Evolutionary conservation across 2,329 filamentous ascomycete species (phyloP).

Genomic region (Bertia moriformis): DNA sequence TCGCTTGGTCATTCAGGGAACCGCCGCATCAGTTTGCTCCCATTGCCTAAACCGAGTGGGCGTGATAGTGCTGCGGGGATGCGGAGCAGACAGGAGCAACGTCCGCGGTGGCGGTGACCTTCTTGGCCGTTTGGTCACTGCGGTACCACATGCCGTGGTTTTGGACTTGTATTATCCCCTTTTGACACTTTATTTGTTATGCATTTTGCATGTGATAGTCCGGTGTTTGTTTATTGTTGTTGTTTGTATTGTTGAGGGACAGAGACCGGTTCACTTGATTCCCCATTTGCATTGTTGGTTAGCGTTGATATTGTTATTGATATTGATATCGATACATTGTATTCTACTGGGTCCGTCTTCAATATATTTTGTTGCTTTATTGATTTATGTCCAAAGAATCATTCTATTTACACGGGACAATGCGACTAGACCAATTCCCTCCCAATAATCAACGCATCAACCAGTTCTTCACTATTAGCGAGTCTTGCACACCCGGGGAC

Average conservation of each 20-base stretch:
- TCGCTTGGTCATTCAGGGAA: neutral
- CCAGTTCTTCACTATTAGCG: constrained; percentile 17
- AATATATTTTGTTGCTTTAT: neutral
- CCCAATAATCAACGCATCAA: constrained; percentile 21
- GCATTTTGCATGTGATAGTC: too few relatives aligned
- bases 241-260: neutral
- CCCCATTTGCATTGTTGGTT: constrained; percentile 1
- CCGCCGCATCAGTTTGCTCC: neutral
- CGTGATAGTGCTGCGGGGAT: neutral
- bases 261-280: too few relatives aligned
- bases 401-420: neutral
- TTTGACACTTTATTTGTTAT: too few relatives aligned
- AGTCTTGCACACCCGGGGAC: constrained; percentile 18
- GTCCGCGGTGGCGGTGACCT: neutral
- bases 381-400: too few relatives aligned
- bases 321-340: neutral
- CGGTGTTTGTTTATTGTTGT: too few relatives aligned
- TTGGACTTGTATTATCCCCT: too few relatives aligned
- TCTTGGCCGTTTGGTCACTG: too few relatives aligned
- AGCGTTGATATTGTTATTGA: neutral
- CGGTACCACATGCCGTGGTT: too few relatives aligned
- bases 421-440: constrained; percentile 10
- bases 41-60: neutral
- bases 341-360: neutral
- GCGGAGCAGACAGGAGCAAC: neutral